Evolutionary conservation across 805 yeast genomes (phyloP).

Genomic region (Myxozyma udenii): DNA sequence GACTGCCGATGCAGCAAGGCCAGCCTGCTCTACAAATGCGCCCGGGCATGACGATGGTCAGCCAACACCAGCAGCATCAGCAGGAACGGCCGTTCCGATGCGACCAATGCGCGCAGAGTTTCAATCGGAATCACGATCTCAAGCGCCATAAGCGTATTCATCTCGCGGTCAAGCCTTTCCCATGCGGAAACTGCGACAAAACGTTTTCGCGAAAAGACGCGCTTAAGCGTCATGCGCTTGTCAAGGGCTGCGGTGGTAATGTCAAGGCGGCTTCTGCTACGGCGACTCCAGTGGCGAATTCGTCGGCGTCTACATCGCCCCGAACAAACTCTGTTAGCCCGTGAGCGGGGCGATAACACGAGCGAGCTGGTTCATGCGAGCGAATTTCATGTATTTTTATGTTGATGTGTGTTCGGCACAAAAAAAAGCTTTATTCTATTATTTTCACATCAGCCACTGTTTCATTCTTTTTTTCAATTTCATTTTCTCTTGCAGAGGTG

Average conservation of each 20-base stretch:
- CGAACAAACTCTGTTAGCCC: neutral
- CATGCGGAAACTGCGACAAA: conserved; percentile 31
- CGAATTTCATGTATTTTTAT: neutral
- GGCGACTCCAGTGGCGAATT: neutral
- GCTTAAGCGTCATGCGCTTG: conserved; percentile 29
- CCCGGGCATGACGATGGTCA: neutral
- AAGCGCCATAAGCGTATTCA: conserved; percentile 31
- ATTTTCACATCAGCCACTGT: neutral
- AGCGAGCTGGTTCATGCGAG: neutral
- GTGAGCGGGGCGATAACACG: neutral
- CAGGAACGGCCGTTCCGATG: conserved; percentile 29
- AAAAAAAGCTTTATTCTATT: neutral
- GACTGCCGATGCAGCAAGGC: conserved; percentile 5
- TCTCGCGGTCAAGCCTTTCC: conserved; percentile 30
- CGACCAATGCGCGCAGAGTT: conserved; percentile 30
- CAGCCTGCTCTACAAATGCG: neutral
- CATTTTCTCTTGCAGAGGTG: neutral
- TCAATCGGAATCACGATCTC: conserved; percentile 31
- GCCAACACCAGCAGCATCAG: conserved; percentile 8
- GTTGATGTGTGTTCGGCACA: neutral
- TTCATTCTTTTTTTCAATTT: neutral
- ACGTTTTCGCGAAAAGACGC: conserved; percentile 32
- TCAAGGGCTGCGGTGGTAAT: conserved; percentile 26
- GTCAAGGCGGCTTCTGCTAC: conserved; percentile 1
- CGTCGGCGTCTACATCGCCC: neutral